A percentile compares a stretch with the other conserved stretches of the same genome.
These are phyloP conservation scores for Clitopilus hobsonii DNA, from an alignment of 768 basidiomycete species.

Conservation along the genomic window DNA sequence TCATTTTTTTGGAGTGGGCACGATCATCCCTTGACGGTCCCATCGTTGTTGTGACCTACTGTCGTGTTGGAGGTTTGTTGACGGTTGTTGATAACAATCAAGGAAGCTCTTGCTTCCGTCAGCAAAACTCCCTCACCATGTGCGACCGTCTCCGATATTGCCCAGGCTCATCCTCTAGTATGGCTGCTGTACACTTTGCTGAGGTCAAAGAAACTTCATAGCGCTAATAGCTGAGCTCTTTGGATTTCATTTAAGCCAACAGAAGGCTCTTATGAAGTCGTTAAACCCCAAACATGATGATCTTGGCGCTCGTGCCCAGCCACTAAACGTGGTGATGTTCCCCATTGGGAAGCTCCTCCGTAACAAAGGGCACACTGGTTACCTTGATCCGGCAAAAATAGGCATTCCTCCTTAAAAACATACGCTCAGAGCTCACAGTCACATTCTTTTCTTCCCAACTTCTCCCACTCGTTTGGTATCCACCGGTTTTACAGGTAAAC, in stretches of 20 bases:
- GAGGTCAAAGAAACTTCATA: too few relatives aligned
- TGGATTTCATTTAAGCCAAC: background rate
- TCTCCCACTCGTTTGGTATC: background rate
- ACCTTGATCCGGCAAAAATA: background rate
- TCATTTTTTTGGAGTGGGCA: background rate
- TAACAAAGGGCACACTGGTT: background rate
- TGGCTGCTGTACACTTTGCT: too few relatives aligned
- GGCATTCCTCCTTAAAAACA: background rate
- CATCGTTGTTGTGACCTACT: background rate
- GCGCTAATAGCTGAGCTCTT: too few relatives aligned
- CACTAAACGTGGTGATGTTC: background rate
- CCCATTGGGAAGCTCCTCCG: background rate
- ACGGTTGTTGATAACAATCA: background rate
- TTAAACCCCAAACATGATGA: background rate
- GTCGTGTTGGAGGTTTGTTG: background rate
- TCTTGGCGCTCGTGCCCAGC: background rate
- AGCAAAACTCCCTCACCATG: background rate
- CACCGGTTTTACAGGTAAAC: background rate
- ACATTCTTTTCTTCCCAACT: slow-evolving; percentile 1
- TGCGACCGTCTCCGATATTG: background rate
- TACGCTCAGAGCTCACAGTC: background rate
- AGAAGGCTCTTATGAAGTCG: background rate
- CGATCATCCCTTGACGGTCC: background rate
- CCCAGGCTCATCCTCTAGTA: background rate
- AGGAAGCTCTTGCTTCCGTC: background rate